These are phyloP conservation scores for Arthroderma sp. DNA, from an alignment of 2,329 filamentous ascomycete species.

Conservation along the genomic window DNA sequence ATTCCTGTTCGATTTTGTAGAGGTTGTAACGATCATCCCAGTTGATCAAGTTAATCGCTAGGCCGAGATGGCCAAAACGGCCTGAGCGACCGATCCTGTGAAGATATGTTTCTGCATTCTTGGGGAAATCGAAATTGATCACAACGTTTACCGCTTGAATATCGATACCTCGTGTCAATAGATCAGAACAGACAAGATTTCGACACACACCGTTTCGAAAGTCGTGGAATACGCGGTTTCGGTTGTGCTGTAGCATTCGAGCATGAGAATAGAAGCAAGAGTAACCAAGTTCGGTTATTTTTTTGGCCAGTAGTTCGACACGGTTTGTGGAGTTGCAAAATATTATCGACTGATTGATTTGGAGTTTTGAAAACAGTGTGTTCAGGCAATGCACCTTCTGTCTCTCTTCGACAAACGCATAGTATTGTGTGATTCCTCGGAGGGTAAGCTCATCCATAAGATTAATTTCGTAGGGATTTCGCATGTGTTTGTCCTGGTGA, in stretches of 20 bases:
- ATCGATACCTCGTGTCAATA: slow-evolving; percentile 96
- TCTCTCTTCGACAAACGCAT: slow-evolving; percentile 98
- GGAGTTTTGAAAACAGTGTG: slow-evolving; percentile 94
- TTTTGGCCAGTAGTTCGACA: slow-evolving; percentile 93
- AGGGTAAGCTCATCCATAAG: slow-evolving; percentile 98
- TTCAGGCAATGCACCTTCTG: slow-evolving; percentile 98
- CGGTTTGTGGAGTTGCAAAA: slow-evolving; percentile 99
- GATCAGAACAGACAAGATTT: slow-evolving; percentile 94
- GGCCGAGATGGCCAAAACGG: slow-evolving; percentile 88
- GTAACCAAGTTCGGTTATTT: slow-evolving; percentile 97
- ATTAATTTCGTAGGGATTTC: slow-evolving; percentile 93
- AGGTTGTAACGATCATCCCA: slow-evolving; percentile 99
- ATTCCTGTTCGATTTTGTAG: slow-evolving; percentile 94
- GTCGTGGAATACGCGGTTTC: slow-evolving; percentile 98
- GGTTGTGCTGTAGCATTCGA: slow-evolving; percentile 86
- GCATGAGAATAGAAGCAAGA: slow-evolving; percentile 99
- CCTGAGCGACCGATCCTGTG: slow-evolving; percentile 97
- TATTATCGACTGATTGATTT: slow-evolving; percentile 99
- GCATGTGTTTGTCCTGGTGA: slow-evolving; percentile 80
- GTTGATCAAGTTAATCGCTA: slow-evolving; percentile 98
- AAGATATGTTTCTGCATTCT: slow-evolving; percentile 97
- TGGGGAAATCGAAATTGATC: slow-evolving; percentile 99
- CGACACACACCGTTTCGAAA: slow-evolving; percentile 97
- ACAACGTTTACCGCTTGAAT: slow-evolving; percentile 99
- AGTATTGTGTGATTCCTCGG: slow-evolving; percentile 96